A percentile compares a stretch with the other conserved stretches of the same genome.
These are phyloP conservation scores for Spergularia azorica DNA, from an alignment of 179 eudicot species.

Conservation along the genomic window DNA sequence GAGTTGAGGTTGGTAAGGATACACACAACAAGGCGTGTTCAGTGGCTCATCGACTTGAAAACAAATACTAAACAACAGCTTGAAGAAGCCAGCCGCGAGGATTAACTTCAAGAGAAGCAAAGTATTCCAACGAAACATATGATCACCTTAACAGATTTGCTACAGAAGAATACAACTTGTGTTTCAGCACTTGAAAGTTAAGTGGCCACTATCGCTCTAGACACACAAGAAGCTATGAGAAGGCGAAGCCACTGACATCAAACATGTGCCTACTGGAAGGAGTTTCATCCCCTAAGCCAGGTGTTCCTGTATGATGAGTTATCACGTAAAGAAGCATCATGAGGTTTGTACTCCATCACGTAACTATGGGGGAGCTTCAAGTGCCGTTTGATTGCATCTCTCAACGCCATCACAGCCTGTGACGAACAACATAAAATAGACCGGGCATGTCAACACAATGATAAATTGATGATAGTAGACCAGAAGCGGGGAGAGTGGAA, in stretches of 20 bases:
- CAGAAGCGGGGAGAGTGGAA: neutral
- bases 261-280: neutral
- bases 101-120: no score
- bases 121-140: no score
- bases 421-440: neutral
- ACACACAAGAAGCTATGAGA: neutral
- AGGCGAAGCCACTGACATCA: neutral
- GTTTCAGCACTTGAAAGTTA: neutral
- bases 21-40: no score
- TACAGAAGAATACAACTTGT: neutral
- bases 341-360: conserved; percentile 94
- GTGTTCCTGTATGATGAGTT: conserved; percentile 92
- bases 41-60: no score
- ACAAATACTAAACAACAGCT: no score
- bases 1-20: no score
- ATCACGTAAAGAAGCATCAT: conserved; percentile 92
- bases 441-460: neutral
- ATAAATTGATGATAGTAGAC: neutral
- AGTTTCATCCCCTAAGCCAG: conserved; percentile 77
- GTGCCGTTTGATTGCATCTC: conserved; percentile 87
- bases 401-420: conserved; percentile 90
- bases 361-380: conserved; percentile 90
- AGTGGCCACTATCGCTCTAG: neutral
- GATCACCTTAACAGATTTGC: neutral
- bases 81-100: no score